Evolutionary conservation across 2,329 filamentous ascomycete genomes (phyloP).

Genomic region (Phyllosticta paracitricarpa): DNA sequence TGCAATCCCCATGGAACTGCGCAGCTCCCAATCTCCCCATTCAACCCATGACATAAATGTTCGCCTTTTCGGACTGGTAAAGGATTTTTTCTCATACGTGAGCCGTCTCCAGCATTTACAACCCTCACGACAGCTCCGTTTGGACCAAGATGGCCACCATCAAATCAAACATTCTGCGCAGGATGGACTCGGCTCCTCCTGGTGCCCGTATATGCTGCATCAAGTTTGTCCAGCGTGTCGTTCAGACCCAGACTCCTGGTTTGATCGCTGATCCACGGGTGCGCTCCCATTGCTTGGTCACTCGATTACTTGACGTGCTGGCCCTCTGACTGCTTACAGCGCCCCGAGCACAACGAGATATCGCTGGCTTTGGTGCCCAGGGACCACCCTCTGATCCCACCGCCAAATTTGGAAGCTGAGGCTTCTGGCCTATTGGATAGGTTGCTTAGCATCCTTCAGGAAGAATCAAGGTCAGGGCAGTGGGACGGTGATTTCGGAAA

Average conservation of each 20-base stretch:
- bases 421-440: conserved; percentile 83
- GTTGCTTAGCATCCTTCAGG: conserved; percentile 74
- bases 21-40: background rate
- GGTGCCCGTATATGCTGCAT: conserved; percentile 87
- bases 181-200: conserved; percentile 72
- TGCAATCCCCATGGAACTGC: conserved; percentile 12
- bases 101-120: conserved; percentile 60
- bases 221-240: conserved; percentile 91
- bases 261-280: conserved; percentile 74
- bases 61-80: background rate
- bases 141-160: conserved; percentile 86
- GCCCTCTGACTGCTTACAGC: conserved; percentile 35
- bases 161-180: conserved; percentile 76
- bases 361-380: conserved; percentile 77
- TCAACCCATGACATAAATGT: background rate
- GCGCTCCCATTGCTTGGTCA: conserved; percentile 28
- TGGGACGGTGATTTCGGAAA: background rate
- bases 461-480: conserved; percentile 62
- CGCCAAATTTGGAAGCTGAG: conserved; percentile 80
- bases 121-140: conserved; percentile 66
- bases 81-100: conserved; percentile 18
- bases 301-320: background rate
- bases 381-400: conserved; percentile 70
- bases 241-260: conserved; percentile 84
- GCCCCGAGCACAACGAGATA: conserved; percentile 67